phyloP scores from a whole-genome alignment of 208 protist species.

The Naegleria fowleri region DNA sequence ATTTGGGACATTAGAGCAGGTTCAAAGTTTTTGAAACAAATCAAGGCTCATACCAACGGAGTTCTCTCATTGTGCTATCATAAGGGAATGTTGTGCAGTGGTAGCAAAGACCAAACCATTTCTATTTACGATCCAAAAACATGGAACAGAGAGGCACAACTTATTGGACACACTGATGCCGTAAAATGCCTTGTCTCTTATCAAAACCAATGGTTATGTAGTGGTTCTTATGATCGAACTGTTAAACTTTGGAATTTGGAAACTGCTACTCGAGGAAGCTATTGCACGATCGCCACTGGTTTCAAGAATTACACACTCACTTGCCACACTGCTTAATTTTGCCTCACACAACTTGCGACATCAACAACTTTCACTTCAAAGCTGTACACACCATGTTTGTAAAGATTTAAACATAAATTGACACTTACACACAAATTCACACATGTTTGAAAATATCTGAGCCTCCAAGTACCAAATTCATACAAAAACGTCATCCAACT shows the following conservation, averaged over 20 bases:
- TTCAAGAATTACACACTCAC: constrained; percentile 9
- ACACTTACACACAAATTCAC: no score
- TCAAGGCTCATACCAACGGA: not conserved
- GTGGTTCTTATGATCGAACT: constrained; percentile 9
- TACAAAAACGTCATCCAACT: no score
- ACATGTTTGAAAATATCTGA: no score
- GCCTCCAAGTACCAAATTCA: no score
- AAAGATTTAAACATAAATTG: no score
- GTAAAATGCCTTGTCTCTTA: constrained; percentile 11
- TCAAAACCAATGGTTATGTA: not conserved
- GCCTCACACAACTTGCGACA: not conserved
- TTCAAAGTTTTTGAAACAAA: not conserved
- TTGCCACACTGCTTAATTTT: not conserved
- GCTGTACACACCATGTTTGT: not conserved
- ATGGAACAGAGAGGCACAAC: not conserved
- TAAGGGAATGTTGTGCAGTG: not conserved
- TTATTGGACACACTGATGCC: constrained; percentile 16
- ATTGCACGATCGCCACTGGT: not conserved
- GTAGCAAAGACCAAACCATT: constrained; percentile 15
- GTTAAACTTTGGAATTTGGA: constrained; percentile 20
- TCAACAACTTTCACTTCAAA: not conserved
- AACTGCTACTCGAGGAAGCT: not conserved
- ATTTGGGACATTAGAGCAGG: not conserved
- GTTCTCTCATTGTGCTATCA: not conserved
- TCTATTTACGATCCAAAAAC: not conserved